phyloP scores from a whole-genome alignment of 202 grass and related monocot species.

The Saccharum hybrid region DNA sequence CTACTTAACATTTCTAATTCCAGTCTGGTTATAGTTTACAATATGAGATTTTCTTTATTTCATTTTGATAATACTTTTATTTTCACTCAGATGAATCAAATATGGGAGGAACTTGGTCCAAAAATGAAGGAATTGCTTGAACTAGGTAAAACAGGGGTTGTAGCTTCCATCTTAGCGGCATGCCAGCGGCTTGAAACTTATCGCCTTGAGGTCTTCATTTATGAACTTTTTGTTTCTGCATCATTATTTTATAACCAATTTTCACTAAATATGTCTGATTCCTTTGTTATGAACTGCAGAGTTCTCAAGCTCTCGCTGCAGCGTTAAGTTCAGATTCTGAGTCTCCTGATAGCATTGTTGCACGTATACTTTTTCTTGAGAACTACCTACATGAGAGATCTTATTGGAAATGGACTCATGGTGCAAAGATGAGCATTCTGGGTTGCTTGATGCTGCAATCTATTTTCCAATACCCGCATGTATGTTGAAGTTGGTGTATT shows the following conservation, averaged over 20 bases:
- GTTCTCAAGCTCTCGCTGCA: slow-evolving; percentile 75
- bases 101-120: slow-evolving; percentile 87
- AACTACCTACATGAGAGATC: slow-evolving; percentile 64
- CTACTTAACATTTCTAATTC: background rate
- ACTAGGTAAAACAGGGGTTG: slow-evolving; percentile 76
- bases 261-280: slow-evolving; percentile 30
- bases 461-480: slow-evolving; percentile 78
- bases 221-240: slow-evolving; percentile 29
- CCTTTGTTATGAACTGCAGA: slow-evolving; percentile 59
- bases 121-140: slow-evolving; percentile 85
- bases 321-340: slow-evolving; percentile 60
- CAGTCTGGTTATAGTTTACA: background rate
- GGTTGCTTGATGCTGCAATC: slow-evolving; percentile 94
- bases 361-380: slow-evolving; percentile 81
- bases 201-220: slow-evolving; percentile 70
- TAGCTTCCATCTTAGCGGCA: slow-evolving; percentile 86
- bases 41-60: background rate
- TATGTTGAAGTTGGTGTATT: slow-evolving; percentile 49
- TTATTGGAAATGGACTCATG: slow-evolving; percentile 72
- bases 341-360: slow-evolving; percentile 62
- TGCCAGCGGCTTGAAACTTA: slow-evolving; percentile 76
- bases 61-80: slow-evolving; percentile 24
- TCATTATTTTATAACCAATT: slow-evolving; percentile 30
- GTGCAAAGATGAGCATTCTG: slow-evolving; percentile 80
- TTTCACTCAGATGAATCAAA: slow-evolving; percentile 67